Evolutionary conservation across 768 basidiomycete species (phyloP).

Genomic region (Leccinum aurantiacum): DNA sequence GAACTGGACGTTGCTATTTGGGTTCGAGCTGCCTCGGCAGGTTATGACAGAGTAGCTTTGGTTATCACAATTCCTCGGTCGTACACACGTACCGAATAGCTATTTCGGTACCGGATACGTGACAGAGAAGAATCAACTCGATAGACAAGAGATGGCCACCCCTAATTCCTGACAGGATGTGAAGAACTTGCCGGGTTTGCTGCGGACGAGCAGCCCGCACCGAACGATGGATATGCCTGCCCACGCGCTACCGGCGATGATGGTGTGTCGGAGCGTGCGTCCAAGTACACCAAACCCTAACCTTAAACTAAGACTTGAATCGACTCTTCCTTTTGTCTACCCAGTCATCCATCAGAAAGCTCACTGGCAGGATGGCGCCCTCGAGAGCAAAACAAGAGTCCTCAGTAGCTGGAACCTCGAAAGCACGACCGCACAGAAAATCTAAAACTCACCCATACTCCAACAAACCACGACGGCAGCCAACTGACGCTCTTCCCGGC

Average conservation of each 20-base stretch:
- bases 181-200: no score
- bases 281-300: slow-evolving; percentile 13
- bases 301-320: slow-evolving; percentile 8
- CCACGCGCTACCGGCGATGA: no score
- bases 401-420: slow-evolving; percentile 14
- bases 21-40: neutral
- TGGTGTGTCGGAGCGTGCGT: no score
- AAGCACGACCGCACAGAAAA: slow-evolving; percentile 14
- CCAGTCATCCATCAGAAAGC: neutral
- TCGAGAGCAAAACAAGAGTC: slow-evolving; percentile 13
- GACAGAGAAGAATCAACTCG: neutral
- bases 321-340: no score
- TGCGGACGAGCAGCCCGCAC: no score
- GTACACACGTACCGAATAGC: neutral
- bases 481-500: slow-evolving; percentile 46
- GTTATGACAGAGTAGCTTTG: neutral
- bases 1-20: neutral
- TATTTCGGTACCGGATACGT: neutral
- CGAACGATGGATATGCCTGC: no score
- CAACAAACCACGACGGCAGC: slow-evolving; percentile 7
- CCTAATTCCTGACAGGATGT: no score
- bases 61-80: neutral
- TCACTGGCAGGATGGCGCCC: slow-evolving; percentile 15
- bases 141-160: no score
- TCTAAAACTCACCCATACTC: slow-evolving; percentile 15